Percentiles rank a stretch among this genome's conserved stretches.
These are phyloP conservation scores for Abelmoschus esculentus DNA, from an alignment of 345 rosid species.

Conservation along the genomic window DNA sequence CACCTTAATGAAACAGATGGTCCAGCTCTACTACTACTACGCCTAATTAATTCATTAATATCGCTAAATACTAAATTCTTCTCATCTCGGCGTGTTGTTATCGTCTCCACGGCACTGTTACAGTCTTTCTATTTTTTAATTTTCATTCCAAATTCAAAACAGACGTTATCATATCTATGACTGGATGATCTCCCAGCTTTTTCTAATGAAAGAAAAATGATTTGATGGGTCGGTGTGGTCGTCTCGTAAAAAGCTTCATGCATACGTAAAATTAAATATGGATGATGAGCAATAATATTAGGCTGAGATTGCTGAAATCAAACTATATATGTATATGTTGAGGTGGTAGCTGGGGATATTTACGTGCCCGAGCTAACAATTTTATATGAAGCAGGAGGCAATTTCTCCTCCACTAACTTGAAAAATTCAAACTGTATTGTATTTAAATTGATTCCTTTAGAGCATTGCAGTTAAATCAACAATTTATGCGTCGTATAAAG, in stretches of 20 bases:
- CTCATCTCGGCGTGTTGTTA: not conserved
- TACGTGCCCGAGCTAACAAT: not conserved
- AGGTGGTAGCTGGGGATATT: not conserved
- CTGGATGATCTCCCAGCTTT: not conserved
- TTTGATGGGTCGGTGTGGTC: not conserved
- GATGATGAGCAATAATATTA: not conserved
- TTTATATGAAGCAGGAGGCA: not conserved
- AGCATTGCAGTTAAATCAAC: no score
- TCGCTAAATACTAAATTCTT: not conserved
- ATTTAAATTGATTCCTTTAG: no score
- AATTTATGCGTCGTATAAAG: no score
- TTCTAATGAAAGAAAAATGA: not conserved
- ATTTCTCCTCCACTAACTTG: no score
- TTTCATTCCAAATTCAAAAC: no score
- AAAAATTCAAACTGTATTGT: no score
- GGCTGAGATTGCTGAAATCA: not conserved
- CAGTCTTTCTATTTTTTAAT: no score
- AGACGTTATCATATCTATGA: not conserved
- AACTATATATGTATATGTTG: not conserved
- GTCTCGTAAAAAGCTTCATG: no score
- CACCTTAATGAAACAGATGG: slow-evolving; percentile 2
- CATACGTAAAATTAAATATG: not conserved
- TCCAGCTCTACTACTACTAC: not conserved
- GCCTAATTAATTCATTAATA: not conserved
- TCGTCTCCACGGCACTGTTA: not conserved